Evolutionary conservation across 1,284 basidiomycete species (phyloP), one percentile per base, ranked within the genome.

Genomic region (Leccinum ambiguum): DNA sequence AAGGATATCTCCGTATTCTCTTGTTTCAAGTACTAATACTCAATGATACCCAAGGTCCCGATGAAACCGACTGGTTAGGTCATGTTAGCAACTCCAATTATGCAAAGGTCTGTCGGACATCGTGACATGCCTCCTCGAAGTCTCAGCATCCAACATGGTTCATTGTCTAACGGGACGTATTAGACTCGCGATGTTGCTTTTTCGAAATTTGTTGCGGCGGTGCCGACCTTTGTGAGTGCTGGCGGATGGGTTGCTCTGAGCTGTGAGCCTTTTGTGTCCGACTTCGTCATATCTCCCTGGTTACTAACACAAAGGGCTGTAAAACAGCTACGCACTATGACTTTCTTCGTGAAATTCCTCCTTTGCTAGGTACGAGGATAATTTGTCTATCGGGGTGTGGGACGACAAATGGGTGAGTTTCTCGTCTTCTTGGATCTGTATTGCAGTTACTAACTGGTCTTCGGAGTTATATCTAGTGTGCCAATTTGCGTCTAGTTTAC

Each of bases 271-370:
- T 4, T 43, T 16, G 16, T 1, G 16, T n/a, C 9, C 26, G 2
- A 9, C 39, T 54, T 23, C 4, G 3, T 23, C 2, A 3, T n/a
- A 14, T 53, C 3, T 23, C 4, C 6, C 16, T 16, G 30, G 14
- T 33, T 10, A 16, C 64, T 56, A 4, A 66, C 6, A 16, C n/a
- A 23, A 36, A 18, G 21, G 4, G 23, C 3, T 5, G 39, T 13
- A n/a, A n/a, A 56, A 14, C 65, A 88, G 90, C 83, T 1, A 88
- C 89, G 0, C 86, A 92, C 74, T 93, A 85, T 71, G 79, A 82
- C 65, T 94, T 90, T 77, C 77, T 92, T 57, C 85, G 85, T 53
- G 93, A 94, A 79, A 92, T 94, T 59, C 92, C 93, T 1, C 86
- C 59, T 80, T 90, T 26, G 73, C 84, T 3, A 74, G 76, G 16